Conservation (phyloP, 345 rosid species). For the Luvunga scandens region DNA sequence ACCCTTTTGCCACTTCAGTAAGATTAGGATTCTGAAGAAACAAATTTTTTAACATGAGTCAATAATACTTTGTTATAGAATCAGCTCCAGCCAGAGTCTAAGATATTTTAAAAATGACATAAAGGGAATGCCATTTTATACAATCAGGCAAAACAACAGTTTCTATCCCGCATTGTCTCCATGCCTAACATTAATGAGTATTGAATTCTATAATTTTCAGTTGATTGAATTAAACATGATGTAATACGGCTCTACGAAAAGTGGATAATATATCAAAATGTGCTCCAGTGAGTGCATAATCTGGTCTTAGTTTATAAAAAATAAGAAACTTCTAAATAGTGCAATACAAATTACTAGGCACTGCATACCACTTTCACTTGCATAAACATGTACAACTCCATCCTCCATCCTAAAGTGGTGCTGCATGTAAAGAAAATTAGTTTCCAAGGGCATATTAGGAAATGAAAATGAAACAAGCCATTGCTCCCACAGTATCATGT, state of each 20-base stretch:
- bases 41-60: background rate
- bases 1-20: background rate
- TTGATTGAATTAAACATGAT: background rate
- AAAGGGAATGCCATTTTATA: background rate
- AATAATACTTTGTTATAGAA: background rate
- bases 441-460: background rate
- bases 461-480: background rate
- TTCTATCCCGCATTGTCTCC: background rate
- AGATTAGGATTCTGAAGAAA: background rate
- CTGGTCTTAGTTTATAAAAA: background rate
- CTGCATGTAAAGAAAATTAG: slow-evolving; percentile 27
- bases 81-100: background rate
- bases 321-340: background rate
- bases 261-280: background rate
- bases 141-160: background rate
- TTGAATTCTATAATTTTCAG: background rate
- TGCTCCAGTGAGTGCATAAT: background rate
- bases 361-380: slow-evolving; percentile 37
- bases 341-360: background rate
- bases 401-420: slow-evolving; percentile 51
- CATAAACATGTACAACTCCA: slow-evolving; percentile 50
- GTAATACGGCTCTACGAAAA: background rate
- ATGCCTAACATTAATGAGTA: background rate
- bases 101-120: background rate
- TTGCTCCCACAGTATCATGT: background rate